Evolutionary conservation across 208 protist species (phyloP).

Genomic region (Pavlovales sp.): DNA sequence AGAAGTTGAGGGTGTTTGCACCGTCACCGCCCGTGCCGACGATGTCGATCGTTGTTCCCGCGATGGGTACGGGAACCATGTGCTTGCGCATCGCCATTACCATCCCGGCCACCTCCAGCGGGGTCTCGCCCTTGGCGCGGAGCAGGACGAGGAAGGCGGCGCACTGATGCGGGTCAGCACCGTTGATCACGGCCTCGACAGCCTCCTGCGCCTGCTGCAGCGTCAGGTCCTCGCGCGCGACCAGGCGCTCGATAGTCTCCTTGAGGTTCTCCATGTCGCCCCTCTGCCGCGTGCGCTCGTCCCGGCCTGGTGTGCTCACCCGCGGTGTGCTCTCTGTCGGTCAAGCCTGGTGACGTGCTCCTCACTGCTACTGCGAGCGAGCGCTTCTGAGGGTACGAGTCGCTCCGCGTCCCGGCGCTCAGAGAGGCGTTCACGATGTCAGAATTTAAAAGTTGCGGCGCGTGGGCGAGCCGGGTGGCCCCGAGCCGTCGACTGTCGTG

Average conservation of each 20-base stretch:
- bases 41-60: slow-evolving; percentile 47
- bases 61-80: background rate
- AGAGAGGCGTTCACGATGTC: too few relatives aligned
- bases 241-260: background rate
- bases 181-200: slow-evolving; percentile 14
- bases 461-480: too few relatives aligned
- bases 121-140: slow-evolving; percentile 31
- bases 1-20: slow-evolving; percentile 57
- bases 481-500: too few relatives aligned
- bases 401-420: too few relatives aligned
- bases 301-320: too few relatives aligned
- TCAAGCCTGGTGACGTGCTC: too few relatives aligned
- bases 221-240: slow-evolving; percentile 2
- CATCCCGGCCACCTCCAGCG: slow-evolving; percentile 19
- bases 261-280: background rate
- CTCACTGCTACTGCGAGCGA: too few relatives aligned
- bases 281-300: too few relatives aligned
- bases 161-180: slow-evolving; percentile 18
- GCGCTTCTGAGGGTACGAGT: too few relatives aligned
- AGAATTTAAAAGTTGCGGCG: too few relatives aligned
- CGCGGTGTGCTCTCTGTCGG: too few relatives aligned
- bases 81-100: slow-evolving; percentile 11
- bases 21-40: slow-evolving; percentile 62
- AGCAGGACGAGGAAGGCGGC: slow-evolving; percentile 40
- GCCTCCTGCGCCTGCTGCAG: background rate